These are phyloP conservation scores for Leptographium procerum DNA, from an alignment of 2,329 filamentous ascomycete species.

Conservation along the genomic window DNA sequence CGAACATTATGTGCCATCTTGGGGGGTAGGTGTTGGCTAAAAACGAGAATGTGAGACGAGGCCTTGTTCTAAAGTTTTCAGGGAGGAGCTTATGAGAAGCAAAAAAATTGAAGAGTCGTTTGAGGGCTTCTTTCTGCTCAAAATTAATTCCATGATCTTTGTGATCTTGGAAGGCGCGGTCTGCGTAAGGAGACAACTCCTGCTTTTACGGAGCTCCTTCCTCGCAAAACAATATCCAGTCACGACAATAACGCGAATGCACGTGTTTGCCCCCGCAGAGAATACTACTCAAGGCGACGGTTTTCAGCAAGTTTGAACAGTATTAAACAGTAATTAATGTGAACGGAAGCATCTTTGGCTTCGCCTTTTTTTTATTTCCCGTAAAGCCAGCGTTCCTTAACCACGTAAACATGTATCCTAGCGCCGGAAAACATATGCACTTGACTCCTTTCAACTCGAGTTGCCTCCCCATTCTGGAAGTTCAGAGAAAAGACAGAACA, in stretches of 20 bases:
- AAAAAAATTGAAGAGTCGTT: too few species aligned
- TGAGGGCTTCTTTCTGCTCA: too few species aligned
- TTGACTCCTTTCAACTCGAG: background rate
- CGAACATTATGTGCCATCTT: background rate
- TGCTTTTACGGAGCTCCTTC: background rate
- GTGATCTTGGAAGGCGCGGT: background rate
- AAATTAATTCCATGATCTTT: background rate
- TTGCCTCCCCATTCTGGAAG: background rate
- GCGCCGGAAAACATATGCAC: background rate
- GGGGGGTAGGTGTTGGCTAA: too few species aligned
- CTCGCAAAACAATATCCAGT: background rate
- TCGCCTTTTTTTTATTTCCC: background rate
- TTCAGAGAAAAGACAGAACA: background rate
- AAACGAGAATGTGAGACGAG: too few species aligned
- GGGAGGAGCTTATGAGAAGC: too few species aligned
- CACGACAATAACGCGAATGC: constrained; percentile 5
- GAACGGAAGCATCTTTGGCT: background rate
- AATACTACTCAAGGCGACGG: too few species aligned
- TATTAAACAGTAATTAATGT: background rate
- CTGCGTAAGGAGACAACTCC: background rate
- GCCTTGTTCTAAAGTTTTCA: too few species aligned
- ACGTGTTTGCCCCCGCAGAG: background rate
- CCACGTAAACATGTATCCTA: background rate
- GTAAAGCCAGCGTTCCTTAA: background rate
- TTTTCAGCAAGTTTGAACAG: too few species aligned